Conservation (phyloP, 2,329 filamentous ascomycete genomes). For the Aureobasidium pullulans region DNA sequence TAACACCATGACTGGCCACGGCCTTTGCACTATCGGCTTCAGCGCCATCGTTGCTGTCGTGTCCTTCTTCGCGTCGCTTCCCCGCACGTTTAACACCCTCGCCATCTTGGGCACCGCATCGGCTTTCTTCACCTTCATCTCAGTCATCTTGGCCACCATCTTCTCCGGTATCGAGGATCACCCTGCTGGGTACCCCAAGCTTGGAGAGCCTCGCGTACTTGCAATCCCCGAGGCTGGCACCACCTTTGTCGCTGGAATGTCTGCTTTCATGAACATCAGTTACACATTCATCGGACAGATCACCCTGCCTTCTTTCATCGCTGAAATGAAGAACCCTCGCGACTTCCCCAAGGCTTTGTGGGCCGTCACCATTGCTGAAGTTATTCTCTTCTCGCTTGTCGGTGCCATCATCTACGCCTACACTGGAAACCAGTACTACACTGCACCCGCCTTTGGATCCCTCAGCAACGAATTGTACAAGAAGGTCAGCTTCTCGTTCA, state of each 20-base stretch:
- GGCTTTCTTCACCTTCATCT: conserved; percentile 83
- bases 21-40: conserved; percentile 73
- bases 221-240: conserved; percentile 62
- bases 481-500: conserved; percentile 87
- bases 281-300: conserved; percentile 97
- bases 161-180: conserved; percentile 72
- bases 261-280: conserved; percentile 88
- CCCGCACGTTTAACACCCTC: conserved; percentile 74
- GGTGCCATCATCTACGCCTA: conserved; percentile 79
- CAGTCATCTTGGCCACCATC: conserved; percentile 73
- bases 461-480: conserved; percentile 67
- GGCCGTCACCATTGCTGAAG: conserved; percentile 80
- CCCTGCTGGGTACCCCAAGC: conserved; percentile 48
- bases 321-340: conserved; percentile 73
- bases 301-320: conserved; percentile 88
- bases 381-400: conserved; percentile 77
- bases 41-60: conserved; percentile 65
- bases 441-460: conserved; percentile 78
- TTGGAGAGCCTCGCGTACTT: conserved; percentile 60
- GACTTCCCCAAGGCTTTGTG: conserved; percentile 93
- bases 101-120: conserved; percentile 72
- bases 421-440: conserved; percentile 84
- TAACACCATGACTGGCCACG: conserved; percentile 73
- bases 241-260: conserved; percentile 74
- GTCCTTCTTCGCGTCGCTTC: conserved; percentile 72